These are phyloP conservation scores for Acidomyces sp. DNA, from an alignment of 495 filamentous ascomycete species.

Conservation along the genomic window DNA sequence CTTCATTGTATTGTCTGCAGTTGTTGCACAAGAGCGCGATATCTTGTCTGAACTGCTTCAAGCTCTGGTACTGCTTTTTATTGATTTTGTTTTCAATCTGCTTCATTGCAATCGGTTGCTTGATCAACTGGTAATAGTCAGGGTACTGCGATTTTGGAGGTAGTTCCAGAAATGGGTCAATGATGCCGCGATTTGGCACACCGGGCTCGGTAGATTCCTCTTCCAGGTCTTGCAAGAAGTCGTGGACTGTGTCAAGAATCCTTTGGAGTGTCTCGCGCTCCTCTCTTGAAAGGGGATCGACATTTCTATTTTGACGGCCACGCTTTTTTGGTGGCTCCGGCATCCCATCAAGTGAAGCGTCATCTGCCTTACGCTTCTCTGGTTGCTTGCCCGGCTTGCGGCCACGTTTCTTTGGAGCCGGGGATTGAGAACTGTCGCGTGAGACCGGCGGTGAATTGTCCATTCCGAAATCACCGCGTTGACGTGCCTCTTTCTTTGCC, in stretches of 20 bases:
- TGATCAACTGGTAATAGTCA: slow-evolving; percentile 89
- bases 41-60: slow-evolving; percentile 69
- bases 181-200: slow-evolving; percentile 60
- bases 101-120: slow-evolving; percentile 83
- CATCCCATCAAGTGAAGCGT: slow-evolving; percentile 49
- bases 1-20: slow-evolving; percentile 90
- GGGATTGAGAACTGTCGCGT: slow-evolving; percentile 65
- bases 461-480: slow-evolving; percentile 32
- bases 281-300: slow-evolving; percentile 40
- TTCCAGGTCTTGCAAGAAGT: slow-evolving; percentile 69
- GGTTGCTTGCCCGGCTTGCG: slow-evolving; percentile 52
- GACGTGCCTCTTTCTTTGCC: slow-evolving; percentile 52
- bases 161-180: slow-evolving; percentile 85
- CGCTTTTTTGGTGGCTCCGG: slow-evolving; percentile 72
- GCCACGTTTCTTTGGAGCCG: slow-evolving; percentile 53
- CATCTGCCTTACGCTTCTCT: slow-evolving; percentile 79
- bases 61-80: slow-evolving; percentile 72
- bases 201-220: slow-evolving; percentile 43
- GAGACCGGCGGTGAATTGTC: slow-evolving; percentile 66
- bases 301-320: slow-evolving; percentile 54
- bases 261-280: slow-evolving; percentile 54
- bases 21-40: slow-evolving; percentile 75
- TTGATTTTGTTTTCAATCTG: slow-evolving; percentile 88
- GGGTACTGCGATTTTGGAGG: slow-evolving; percentile 77
- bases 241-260: slow-evolving; percentile 59